Evolutionary conservation across 225 moss, liverwort and hornwort species (phyloP).

Genomic region (Straminergon stramineum): DNA sequence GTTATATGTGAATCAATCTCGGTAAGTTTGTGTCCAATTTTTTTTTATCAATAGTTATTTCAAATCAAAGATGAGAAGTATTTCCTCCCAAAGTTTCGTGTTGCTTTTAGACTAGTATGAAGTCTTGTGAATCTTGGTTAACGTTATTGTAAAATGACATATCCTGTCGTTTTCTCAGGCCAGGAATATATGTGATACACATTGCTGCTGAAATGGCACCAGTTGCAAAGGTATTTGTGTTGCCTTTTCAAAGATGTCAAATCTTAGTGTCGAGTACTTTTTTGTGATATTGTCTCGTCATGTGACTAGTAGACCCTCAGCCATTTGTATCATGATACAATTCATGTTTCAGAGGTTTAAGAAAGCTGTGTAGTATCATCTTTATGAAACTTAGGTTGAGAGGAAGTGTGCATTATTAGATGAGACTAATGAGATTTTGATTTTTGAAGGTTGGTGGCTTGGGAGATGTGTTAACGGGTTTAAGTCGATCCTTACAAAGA

Average conservation of each 20-base stretch:
- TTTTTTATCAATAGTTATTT: not conserved
- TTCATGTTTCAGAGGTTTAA: not conserved
- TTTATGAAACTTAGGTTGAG: not conserved
- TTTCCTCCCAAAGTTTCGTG: not conserved
- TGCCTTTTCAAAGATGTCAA: not conserved
- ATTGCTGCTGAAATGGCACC: slow-evolving; percentile 99
- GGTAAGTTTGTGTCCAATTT: not conserved
- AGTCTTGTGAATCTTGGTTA: not conserved
- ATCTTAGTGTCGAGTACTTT: not conserved
- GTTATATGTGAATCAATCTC: not conserved
- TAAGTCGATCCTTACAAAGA: slow-evolving; percentile 87
- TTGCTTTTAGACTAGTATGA: not conserved
- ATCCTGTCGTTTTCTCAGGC: slow-evolving; percentile 32
- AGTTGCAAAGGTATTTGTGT: slow-evolving; percentile 74
- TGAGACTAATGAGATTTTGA: not conserved
- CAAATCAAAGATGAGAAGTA: not conserved
- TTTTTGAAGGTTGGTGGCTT: slow-evolving; percentile 77
- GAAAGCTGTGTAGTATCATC: not conserved
- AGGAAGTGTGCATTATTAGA: not conserved
- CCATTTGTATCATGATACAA: not conserved
- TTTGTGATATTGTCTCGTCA: not conserved
- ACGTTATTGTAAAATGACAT: not conserved
- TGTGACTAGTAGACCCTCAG: not conserved
- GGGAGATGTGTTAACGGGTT: slow-evolving; percentile 91
- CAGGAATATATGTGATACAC: slow-evolving; percentile 81